phyloP scores from a whole-genome alignment of 805 yeast species.

The Kodamaea leandrae region DNA sequence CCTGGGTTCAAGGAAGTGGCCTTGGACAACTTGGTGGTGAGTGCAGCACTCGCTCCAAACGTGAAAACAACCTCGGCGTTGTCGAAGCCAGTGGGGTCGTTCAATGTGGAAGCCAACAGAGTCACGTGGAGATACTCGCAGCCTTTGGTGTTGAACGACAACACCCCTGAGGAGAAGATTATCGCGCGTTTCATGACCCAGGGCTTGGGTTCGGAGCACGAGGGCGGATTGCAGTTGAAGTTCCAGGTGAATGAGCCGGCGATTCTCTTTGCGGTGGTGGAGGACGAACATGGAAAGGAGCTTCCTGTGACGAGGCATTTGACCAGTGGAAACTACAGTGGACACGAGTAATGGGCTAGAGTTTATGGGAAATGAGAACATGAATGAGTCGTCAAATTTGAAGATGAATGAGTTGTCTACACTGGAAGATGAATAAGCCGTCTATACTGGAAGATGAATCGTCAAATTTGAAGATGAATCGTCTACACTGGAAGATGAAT shows the following conservation, averaged over 20 bases:
- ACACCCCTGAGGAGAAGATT: constrained; percentile 54
- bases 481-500: too few relatives aligned
- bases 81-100: constrained; percentile 89
- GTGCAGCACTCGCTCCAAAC: constrained; percentile 57
- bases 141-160: constrained; percentile 36
- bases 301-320: constrained; percentile 47
- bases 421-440: too few relatives aligned
- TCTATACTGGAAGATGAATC: too few relatives aligned
- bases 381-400: too few relatives aligned
- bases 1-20: constrained; percentile 39
- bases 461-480: too few relatives aligned
- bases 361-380: too few relatives aligned
- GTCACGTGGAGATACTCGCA: constrained; percentile 74
- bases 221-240: constrained; percentile 69
- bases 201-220: constrained; percentile 67
- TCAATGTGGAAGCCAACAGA: constrained; percentile 80
- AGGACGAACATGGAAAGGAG: constrained; percentile 21
- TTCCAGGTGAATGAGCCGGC: constrained; percentile 52
- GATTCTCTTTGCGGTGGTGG: constrained; percentile 39
- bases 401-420: not conserved
- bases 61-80: constrained; percentile 71
- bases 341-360: constrained; percentile 21
- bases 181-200: constrained; percentile 85
- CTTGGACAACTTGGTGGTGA: constrained; percentile 58
- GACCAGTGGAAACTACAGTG: constrained; percentile 50